Percentiles rank a stretch among this genome's conserved stretches.
Conservation (phyloP, 257 asterid species). For the Solanum peruvianum region DNA sequence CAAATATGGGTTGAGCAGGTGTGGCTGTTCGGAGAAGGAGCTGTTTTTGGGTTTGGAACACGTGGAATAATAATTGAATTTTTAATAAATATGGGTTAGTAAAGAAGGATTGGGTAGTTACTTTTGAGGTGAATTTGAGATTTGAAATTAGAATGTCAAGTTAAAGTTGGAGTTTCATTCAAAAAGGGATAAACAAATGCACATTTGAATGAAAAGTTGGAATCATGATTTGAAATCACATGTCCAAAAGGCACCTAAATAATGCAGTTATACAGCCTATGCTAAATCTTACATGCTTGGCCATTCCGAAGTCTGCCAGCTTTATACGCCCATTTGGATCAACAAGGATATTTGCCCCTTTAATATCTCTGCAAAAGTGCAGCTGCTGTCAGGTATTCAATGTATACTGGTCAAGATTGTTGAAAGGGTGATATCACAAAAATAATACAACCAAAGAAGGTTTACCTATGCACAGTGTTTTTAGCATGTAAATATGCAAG, state of each 20-base stretch:
- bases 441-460: background rate
- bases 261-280: background rate
- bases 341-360: constrained; percentile 97
- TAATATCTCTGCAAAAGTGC: constrained; percentile 65
- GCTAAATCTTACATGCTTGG: constrained; percentile 74
- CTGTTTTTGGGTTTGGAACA: background rate
- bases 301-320: constrained; percentile 98
- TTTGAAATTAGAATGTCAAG: background rate
- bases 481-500: constrained; percentile 83
- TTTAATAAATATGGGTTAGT: background rate
- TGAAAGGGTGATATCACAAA: background rate
- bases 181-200: background rate
- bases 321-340: constrained; percentile 94
- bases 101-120: background rate
- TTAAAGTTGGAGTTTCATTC: background rate
- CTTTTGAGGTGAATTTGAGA: background rate
- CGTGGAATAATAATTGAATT: background rate
- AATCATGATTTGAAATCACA: background rate
- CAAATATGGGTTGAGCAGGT: background rate
- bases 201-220: background rate
- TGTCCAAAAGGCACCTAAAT: background rate
- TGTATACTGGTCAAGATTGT: background rate
- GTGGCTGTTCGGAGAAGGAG: background rate
- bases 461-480: constrained; percentile 85
- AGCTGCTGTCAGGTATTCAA: background rate